Conservation (phyloP, 305 asterid species). For the Rubia tinctorum region DNA sequence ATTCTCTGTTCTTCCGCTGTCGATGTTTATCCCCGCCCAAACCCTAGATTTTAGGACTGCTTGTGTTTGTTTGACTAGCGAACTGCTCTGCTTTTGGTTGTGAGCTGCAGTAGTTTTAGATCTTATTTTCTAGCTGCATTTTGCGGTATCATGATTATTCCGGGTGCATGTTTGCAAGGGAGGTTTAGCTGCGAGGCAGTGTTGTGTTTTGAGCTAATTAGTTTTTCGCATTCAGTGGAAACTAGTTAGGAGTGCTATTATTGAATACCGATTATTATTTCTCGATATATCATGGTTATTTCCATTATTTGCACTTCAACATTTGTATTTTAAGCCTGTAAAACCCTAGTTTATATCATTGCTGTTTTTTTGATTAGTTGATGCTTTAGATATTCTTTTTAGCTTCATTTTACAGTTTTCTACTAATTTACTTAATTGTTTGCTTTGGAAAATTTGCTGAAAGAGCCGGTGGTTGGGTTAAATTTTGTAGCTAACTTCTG, state of each 20-base stretch:
- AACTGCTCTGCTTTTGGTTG: background rate
- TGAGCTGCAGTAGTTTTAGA: background rate
- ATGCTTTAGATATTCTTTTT: background rate
- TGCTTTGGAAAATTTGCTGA: background rate
- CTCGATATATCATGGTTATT: too few relatives aligned
- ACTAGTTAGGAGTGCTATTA: background rate
- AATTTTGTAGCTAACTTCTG: background rate
- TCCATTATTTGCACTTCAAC: too few relatives aligned
- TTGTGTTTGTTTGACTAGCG: background rate
- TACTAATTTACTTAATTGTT: background rate
- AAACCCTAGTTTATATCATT: slow-evolving; percentile 16
- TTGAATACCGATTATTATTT: background rate
- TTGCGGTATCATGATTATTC: background rate
- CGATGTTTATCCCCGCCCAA: slow-evolving; percentile 4
- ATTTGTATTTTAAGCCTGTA: background rate
- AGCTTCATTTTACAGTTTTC: slow-evolving; percentile 3
- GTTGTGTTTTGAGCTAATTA: background rate
- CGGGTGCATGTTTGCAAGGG: background rate
- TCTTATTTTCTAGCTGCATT: slow-evolving; percentile 11
- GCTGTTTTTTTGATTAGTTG: background rate
- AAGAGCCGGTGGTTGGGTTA: background rate
- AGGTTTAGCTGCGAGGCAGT: background rate
- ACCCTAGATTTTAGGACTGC: slow-evolving; percentile 19
- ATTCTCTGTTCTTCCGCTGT: background rate
- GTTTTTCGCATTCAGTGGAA: background rate